Evolutionary conservation across 2,329 filamentous ascomycete genomes (phyloP).

Genomic region (Penicillium thymicola): DNA sequence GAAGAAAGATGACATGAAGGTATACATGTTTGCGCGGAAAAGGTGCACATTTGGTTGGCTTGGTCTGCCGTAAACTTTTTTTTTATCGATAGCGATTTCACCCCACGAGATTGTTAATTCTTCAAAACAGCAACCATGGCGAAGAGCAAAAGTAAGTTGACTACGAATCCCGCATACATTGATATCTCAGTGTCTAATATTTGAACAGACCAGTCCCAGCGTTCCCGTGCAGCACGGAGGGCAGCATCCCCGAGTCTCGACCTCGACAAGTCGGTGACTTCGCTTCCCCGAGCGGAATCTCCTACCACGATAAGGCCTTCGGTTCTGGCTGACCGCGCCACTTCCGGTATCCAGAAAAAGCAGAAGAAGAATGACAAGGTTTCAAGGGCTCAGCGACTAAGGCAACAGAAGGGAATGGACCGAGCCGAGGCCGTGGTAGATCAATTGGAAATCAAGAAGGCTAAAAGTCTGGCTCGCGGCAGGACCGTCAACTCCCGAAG

Average conservation of each 20-base stretch:
- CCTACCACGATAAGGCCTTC: slow-evolving; percentile 42
- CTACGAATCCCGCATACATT: not conserved
- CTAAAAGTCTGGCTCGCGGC: slow-evolving; percentile 50
- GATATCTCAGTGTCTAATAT: slow-evolving; percentile 7
- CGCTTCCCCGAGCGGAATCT: slow-evolving; percentile 41
- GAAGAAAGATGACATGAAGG: not conserved
- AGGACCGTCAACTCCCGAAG: slow-evolving; percentile 50
- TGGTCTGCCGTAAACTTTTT: slow-evolving; percentile 29
- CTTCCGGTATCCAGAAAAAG: slow-evolving; percentile 54
- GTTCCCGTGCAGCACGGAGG: slow-evolving; percentile 59
- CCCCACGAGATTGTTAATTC: slow-evolving; percentile 27
- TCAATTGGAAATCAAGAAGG: slow-evolving; percentile 55
- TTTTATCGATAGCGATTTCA: slow-evolving; percentile 38
- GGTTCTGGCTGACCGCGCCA: slow-evolving; percentile 49
- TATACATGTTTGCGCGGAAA: slow-evolving; percentile 8
- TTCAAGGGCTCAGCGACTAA: slow-evolving; percentile 52
- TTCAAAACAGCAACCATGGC: slow-evolving; percentile 34
- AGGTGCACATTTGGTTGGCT: slow-evolving; percentile 27
- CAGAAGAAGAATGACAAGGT: slow-evolving; percentile 46
- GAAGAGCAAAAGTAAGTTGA: slow-evolving; percentile 36
- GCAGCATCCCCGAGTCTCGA: slow-evolving; percentile 54
- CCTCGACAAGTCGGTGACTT: slow-evolving; percentile 50
- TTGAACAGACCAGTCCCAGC: slow-evolving; percentile 49
- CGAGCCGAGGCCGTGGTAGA: slow-evolving; percentile 54
- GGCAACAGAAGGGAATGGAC: slow-evolving; percentile 55